Base-by-base conservation (phyloP, 2,329 filamentous ascomycete genomes). In the Hypomyces perniciosus region DNA sequence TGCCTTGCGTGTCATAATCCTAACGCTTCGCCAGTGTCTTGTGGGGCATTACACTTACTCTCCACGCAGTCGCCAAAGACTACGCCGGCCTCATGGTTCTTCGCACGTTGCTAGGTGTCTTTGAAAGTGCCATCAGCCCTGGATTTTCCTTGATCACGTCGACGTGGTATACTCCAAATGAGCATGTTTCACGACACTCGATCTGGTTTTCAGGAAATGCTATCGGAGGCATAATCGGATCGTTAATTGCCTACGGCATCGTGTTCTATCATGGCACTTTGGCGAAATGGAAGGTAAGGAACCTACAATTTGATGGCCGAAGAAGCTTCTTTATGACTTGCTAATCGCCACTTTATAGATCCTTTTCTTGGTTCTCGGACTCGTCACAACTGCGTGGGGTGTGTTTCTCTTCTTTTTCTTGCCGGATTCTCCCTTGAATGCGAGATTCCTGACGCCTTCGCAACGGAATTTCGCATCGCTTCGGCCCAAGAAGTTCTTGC, bases 141-240 rank as follows among this genome's bases (percentile, higher is more conserved):
- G 53, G 50, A 2, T 39, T 55, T 9, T 51, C 48, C n/a, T 38
- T 56, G 6, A 44, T 55, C n/a, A 50, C 53, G 6, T 45, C 52
- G 28, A 46, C 52, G 49, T 65, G 58, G 54, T 65, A 65, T 49
- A 61, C 58, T 33, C 53, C 54, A 20, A 34, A 54, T 8, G 62
- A 65, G 49, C 58, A 62, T 37, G 57, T 61, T 28, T 8, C 8
- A 5, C 39, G 31, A 9, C 34, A 20, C 9, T 10, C 38, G 6
- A 26, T 26, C 20, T 40, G 38, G 38, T 40, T 40, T 20, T 40
- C 20, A 20, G 38, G 38, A 6, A 40, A 40, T 20, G 6, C 38
- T 13, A 7, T 40, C 13, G 38, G 7, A 8, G 13, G 13, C 10
- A 40, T 40, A 8, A 7, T 40, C 20, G 8, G 8, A 6, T 6